Conservation (phyloP, 2,329 filamentous ascomycete species). For the Penicillium sp. region DNA sequence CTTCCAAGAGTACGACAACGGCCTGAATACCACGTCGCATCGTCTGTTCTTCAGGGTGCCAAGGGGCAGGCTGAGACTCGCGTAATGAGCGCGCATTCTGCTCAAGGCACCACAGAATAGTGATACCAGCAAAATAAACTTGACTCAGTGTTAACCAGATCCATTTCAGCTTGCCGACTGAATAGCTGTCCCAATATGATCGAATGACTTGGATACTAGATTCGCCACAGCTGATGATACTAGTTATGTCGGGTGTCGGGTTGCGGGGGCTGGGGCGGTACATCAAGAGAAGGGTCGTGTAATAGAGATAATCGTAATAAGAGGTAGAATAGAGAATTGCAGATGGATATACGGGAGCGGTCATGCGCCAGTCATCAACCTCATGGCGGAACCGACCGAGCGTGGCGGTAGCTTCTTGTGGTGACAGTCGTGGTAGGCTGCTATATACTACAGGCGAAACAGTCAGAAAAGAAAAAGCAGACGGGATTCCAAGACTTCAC, state of each 20-base stretch:
- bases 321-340: conserved; percentile 43
- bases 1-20: conserved; percentile 38
- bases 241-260: conserved; percentile 37
- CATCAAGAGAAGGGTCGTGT: conserved; percentile 41
- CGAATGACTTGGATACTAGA: conserved; percentile 41
- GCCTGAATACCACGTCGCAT: conserved; percentile 41
- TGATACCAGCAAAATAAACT: conserved; percentile 42
- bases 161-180: conserved; percentile 43
- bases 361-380: conserved; percentile 41
- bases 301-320: conserved; percentile 44
- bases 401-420: conserved; percentile 28
- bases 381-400: conserved; percentile 38
- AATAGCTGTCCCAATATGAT: conserved; percentile 44
- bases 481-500: conserved; percentile 5
- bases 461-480: background rate
- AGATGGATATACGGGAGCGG: conserved; percentile 37
- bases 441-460: conserved; percentile 34
- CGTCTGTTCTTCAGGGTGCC: conserved; percentile 39
- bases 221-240: conserved; percentile 41
- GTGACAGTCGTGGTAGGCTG: conserved; percentile 32
- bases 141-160: conserved; percentile 44
- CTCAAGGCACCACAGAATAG: conserved; percentile 43
- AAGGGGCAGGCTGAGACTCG: conserved; percentile 31
- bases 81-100: conserved; percentile 39
- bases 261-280: conserved; percentile 42